Conservation (phyloP, 106 monocot species). For the Cymbidium sinense region DNA sequence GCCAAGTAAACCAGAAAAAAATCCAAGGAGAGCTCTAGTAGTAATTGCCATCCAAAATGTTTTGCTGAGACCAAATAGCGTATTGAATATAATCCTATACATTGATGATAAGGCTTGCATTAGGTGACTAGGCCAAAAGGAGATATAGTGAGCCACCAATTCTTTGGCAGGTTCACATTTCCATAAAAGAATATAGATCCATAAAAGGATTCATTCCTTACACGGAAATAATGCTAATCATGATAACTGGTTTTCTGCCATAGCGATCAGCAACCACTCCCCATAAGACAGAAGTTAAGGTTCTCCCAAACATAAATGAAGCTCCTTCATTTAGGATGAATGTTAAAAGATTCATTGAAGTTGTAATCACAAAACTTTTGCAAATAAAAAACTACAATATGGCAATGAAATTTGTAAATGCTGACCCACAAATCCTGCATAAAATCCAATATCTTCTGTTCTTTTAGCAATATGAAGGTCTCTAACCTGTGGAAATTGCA, state of each 20-base stretch:
- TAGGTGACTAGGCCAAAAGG: neutral
- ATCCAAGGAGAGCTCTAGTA: slow-evolving; percentile 65
- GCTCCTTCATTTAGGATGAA: slow-evolving; percentile 25
- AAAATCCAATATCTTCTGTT: slow-evolving; percentile 53
- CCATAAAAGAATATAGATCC: neutral
- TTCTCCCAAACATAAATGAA: slow-evolving; percentile 50
- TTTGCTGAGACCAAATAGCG: slow-evolving; percentile 65
- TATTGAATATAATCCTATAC: slow-evolving; percentile 59
- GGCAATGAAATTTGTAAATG: neutral
- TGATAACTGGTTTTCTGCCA: slow-evolving; percentile 24
- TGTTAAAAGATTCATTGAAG: neutral
- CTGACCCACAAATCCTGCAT: slow-evolving; percentile 61
- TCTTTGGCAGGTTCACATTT: neutral
- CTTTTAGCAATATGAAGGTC: slow-evolving; percentile 53
- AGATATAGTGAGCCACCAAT: neutral
- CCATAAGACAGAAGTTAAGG: slow-evolving; percentile 22
- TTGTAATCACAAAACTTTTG: neutral
- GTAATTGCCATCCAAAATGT: slow-evolving; percentile 75
- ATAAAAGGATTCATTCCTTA: slow-evolving; percentile 14
- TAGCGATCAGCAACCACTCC: slow-evolving; percentile 17
- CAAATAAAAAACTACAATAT: neutral
- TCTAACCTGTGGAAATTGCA: slow-evolving; percentile 17
- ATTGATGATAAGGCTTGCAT: neutral
- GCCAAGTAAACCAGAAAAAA: slow-evolving; percentile 57
- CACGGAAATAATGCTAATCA: slow-evolving; percentile 33